phyloP scores from a whole-genome alignment of 495 filamentous ascomycete genomes.

The Hyaloscypha bicolor region DNA sequence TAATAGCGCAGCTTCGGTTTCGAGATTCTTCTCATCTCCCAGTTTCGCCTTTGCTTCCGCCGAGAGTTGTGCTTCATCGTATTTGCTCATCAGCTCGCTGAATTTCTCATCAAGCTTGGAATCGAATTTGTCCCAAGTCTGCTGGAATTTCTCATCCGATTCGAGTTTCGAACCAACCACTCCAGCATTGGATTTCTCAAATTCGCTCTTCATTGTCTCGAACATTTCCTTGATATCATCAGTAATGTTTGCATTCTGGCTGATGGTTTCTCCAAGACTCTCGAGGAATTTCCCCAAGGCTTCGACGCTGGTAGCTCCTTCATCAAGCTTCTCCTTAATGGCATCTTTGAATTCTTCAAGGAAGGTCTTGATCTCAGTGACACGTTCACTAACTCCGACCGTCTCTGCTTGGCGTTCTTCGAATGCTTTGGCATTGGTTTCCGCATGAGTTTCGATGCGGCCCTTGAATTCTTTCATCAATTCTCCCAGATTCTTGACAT shows the following conservation, averaged over 20 bases:
- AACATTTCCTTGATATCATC: constrained; percentile 77
- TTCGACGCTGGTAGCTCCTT: constrained; percentile 50
- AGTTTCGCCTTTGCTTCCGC: constrained; percentile 70
- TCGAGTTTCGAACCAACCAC: constrained; percentile 72
- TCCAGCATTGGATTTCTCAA: constrained; percentile 72
- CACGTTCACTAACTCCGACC: constrained; percentile 49
- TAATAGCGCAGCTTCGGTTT: constrained; percentile 68
- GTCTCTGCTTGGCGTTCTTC: constrained; percentile 69
- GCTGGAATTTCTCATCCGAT: constrained; percentile 74
- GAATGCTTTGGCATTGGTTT: constrained; percentile 74
- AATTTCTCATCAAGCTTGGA: constrained; percentile 80
- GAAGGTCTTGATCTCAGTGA: constrained; percentile 52
- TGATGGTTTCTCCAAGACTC: constrained; percentile 60
- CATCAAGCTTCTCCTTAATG: constrained; percentile 52
- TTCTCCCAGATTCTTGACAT: constrained; percentile 51
- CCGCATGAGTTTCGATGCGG: constrained; percentile 66
- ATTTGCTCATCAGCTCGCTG: constrained; percentile 73
- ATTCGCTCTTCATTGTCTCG: constrained; percentile 77
- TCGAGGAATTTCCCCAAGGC: constrained; percentile 61
- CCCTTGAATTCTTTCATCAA: constrained; percentile 72
- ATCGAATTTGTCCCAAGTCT: constrained; percentile 68
- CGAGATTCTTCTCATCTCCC: constrained; percentile 63
- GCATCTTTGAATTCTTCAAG: constrained; percentile 52
- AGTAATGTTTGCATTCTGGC: constrained; percentile 51
- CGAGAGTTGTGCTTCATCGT: constrained; percentile 74